Evolutionary conservation across 768 basidiomycete species (phyloP).

Genomic region (Udeniomyces megalosporus): DNA sequence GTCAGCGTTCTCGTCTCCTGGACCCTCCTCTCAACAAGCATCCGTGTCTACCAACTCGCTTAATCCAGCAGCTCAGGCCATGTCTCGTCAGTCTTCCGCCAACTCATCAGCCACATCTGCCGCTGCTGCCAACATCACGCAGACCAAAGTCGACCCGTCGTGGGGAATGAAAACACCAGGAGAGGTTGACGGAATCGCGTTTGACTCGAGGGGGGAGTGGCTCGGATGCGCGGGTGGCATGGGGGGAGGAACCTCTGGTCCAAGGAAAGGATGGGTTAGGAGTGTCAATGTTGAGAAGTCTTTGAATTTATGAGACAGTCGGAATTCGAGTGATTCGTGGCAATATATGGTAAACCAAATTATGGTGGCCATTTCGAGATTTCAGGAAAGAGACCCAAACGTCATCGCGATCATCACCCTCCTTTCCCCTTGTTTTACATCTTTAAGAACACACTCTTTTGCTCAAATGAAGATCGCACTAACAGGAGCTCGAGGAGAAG

Average conservation of each 20-base stretch:
- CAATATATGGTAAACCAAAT: no score
- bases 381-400: no score
- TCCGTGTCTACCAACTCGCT: not conserved
- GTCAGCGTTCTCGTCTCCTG: not conserved
- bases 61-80: not conserved
- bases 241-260: not conserved
- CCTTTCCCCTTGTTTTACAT: no score
- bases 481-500: not conserved
- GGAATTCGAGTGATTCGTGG: no score
- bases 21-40: not conserved
- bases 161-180: conserved; percentile 2
- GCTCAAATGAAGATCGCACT: not conserved
- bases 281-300: not conserved
- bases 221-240: conserved; percentile 1
- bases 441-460: no score
- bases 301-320: no score
- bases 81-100: not conserved
- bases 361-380: no score
- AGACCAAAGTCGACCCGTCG: not conserved
- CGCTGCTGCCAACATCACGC: not conserved
- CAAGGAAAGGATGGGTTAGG: not conserved
- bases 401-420: no score
- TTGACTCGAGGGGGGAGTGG: conserved; percentile 7
- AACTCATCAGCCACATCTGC: no score
- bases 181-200: conserved; percentile 6